A percentile compares a stretch with the other conserved stretches of the same genome.
These are phyloP conservation scores for Candida bentonensis DNA, from an alignment of 805 yeast species.

Conservation along the genomic window DNA sequence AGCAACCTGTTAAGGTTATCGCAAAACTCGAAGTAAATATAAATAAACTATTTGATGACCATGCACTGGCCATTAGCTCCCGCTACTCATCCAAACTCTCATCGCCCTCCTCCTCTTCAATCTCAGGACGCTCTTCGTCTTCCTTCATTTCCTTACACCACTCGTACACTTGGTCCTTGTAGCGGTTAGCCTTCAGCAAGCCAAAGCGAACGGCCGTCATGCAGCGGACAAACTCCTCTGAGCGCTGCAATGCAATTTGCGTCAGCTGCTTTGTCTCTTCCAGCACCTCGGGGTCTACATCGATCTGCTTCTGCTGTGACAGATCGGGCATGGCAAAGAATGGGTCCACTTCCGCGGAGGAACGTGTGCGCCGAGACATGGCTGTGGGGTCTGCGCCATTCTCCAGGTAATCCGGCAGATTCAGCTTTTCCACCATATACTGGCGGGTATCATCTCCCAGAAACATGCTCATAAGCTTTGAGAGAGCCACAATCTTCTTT, in stretches of 20 bases:
- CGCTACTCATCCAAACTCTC: background rate
- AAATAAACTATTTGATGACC: too few relatives aligned
- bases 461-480: constrained; percentile 60
- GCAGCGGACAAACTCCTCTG: constrained; percentile 76
- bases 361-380: constrained; percentile 17
- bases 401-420: constrained; percentile 40
- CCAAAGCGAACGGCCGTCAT: constrained; percentile 62
- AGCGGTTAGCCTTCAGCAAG: constrained; percentile 61
- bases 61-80: too few relatives aligned
- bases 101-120: constrained; percentile 13
- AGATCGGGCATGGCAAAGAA: constrained; percentile 52
- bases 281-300: constrained; percentile 40
- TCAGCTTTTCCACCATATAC: constrained; percentile 47
- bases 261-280: constrained; percentile 59
- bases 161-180: constrained; percentile 50
- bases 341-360: constrained; percentile 34
- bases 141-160: constrained; percentile 77
- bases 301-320: constrained; percentile 33
- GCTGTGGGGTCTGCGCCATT: constrained; percentile 5
- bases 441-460: constrained; percentile 77
- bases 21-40: background rate
- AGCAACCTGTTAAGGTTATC: too few relatives aligned
- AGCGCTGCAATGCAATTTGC: constrained; percentile 68
- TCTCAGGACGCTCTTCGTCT: constrained; percentile 40
- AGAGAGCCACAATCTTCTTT: constrained; percentile 52